phyloP scores from a whole-genome alignment of 2,329 filamentous ascomycete genomes.

The Claviceps purpurea region DNA sequence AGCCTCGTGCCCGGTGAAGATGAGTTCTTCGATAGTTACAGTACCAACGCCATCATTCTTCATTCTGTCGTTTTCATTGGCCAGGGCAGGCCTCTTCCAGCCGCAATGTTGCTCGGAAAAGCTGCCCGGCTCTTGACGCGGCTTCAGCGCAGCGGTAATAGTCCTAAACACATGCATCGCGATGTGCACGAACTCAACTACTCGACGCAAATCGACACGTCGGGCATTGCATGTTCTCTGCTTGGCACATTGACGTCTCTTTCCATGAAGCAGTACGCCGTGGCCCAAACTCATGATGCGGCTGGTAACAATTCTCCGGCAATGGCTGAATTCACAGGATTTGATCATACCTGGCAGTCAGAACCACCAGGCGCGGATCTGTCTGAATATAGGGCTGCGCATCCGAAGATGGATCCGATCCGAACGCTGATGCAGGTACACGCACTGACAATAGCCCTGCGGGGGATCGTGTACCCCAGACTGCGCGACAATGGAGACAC shows the following conservation, averaged over 20 bases:
- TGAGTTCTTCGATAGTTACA: slow-evolving; percentile 29
- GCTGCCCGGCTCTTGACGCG: slow-evolving; percentile 37
- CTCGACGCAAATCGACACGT: slow-evolving; percentile 9
- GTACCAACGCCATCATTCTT: slow-evolving; percentile 30
- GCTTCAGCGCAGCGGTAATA: slow-evolving; percentile 5
- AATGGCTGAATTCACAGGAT: neutral
- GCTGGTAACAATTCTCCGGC: neutral
- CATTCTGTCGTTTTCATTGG: slow-evolving; percentile 52
- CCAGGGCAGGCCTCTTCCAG: slow-evolving; percentile 38
- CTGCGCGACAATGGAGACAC: neutral
- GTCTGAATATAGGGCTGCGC: neutral
- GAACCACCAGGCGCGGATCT: neutral
- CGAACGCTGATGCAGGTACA: slow-evolving; percentile 4
- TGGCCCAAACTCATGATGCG: neutral
- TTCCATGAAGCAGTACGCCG: neutral
- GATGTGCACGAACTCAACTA: slow-evolving; percentile 4
- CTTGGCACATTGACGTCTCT: slow-evolving; percentile 29
- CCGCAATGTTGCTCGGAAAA: slow-evolving; percentile 51
- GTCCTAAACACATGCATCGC: neutral
- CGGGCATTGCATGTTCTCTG: slow-evolving; percentile 43
- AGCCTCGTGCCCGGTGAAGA: slow-evolving; percentile 35
- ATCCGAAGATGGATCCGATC: slow-evolving; percentile 2
- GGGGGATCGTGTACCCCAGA: neutral
- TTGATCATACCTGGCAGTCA: slow-evolving; percentile 2
- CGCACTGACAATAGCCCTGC: neutral